Evolutionary conservation across 1,139 yeast genomes (phyloP), one percentile per base, ranked within the genome.

Genomic region (Yamadazyma songkhlaensis): DNA sequence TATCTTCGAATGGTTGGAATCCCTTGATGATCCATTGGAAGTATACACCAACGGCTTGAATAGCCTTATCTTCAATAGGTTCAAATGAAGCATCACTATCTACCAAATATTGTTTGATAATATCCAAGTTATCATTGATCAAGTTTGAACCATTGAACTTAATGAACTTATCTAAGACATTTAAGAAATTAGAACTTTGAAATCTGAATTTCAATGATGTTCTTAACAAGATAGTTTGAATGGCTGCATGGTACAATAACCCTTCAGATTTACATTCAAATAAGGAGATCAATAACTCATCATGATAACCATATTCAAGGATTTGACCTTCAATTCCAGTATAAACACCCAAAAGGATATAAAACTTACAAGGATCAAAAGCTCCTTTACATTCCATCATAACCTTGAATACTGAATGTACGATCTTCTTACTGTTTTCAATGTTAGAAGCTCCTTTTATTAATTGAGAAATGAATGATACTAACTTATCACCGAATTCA

Each of bases 361-460:
- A 84, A 2, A 84, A 71, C 54, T 88, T 74, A 0, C 92, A 78
- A 1, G 90, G 87, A 45, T 81, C 95, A 59, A 79, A 88, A 0
- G 81, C 61, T 7, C 74, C 72, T 35, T 75, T 72, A 20, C 68
- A 55, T 4, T 67, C 68, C 23, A 62, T 67, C 34, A 85, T 55
- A 1, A 78, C 71, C 7, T 57, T 58, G 32, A 84, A 55, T 5
- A 81, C 50, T 2, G 72, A 47, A 21, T 36, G 39, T 3, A 48
- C 46, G 9, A 59, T 43, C 7, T 25, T 33, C 9, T 47, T 50
- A 2, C 53, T 39, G 4, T 67, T 64, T 8, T 57, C 52, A 0
- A 60, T 59, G 1, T 58, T 46, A 2, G 57, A 51, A 34, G 74
- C 60, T 26, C 67, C 60, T 3, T 48, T 37, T 12, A 83, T 46